Conservation (phyloP, 1,284 basidiomycete genomes). For the Ganoderma resinaceum region DNA sequence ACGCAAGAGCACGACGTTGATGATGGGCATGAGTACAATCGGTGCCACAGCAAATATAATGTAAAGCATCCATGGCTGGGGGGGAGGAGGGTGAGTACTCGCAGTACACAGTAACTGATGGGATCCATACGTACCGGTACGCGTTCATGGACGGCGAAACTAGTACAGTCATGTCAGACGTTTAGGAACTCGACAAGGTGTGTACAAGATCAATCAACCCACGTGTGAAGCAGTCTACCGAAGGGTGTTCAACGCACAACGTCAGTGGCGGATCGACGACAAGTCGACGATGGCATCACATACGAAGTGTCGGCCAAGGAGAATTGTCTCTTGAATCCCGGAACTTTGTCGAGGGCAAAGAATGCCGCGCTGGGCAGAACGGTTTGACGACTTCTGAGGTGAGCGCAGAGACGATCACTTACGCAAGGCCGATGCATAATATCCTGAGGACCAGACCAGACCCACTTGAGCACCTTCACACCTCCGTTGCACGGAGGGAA, state of each 20-base stretch:
- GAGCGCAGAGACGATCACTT: conserved; percentile 40
- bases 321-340: conserved; percentile 87
- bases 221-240: conserved; percentile 63
- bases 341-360: conserved; percentile 72
- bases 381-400: conserved; percentile 1
- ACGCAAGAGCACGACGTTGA: conserved; percentile 76
- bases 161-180: conserved; percentile 35
- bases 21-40: conserved; percentile 66
- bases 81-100: neutral
- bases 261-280: neutral
- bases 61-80: conserved; percentile 53
- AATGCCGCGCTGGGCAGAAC: conserved; percentile 60
- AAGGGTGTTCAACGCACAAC: neutral
- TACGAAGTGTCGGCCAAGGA: conserved; percentile 83
- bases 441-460: conserved; percentile 51
- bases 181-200: neutral
- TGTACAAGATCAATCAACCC: conserved; percentile 35
- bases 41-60: conserved; percentile 77
- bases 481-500: neutral
- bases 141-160: conserved; percentile 84
- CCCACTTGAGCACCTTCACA: conserved; percentile 49
- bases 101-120: neutral
- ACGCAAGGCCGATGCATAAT: conserved; percentile 65
- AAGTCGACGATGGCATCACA: conserved; percentile 35
- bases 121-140: conserved; percentile 67